Base-by-base conservation (phyloP, 2,329 filamentous ascomycete species). In the Paramyrothecium roridum region DNA sequence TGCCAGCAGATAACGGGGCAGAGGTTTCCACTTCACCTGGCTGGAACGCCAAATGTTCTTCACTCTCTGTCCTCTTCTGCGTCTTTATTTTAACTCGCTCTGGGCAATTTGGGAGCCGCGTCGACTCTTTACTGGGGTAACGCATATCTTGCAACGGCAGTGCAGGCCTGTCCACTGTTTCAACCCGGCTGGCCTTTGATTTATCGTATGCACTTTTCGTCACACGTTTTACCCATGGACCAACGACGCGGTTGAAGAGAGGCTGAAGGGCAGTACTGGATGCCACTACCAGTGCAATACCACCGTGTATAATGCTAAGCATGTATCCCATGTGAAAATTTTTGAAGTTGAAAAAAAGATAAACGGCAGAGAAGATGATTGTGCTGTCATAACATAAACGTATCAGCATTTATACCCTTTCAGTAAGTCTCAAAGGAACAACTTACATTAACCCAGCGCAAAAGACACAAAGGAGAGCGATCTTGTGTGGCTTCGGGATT, bases 271-370 rank as follows among this genome's bases (percentile, higher is more conserved):
- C 53, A 7, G 57, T 56, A 19, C 55, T 59, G 2, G 57, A 59
- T 23, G 57, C 57, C 1, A 59, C 55, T 20, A 59, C 54, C 0
- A 59, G 37, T 8, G 57, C 53, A 13, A 57, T 56, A 12, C 57
- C 57, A 4, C 45, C 45, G 48, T 59, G 57, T 2, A 59, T 37
- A 3, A 56, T 54, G 43, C 52, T 53, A 30, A 56, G 53, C 48
- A 59, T 55, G 17, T 58, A 56, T 7, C 37, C 48, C 7, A 60
- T 49, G 45, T 60, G 52, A 23, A 57, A 57, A 22, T 60, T 57
- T 17, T 54, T 19, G 20, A 51, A 49, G 11, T 53, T 55, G 37
- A 55, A 58, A 34, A 58, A 57, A 3, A 60, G 49, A 6, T 55
- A 54, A 17, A 60, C 50, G 37, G 54, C 58, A 6, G 58, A 60